Evolutionary conservation across 306 rosid genomes (phyloP).

Genomic region (Lotus japonicus): DNA sequence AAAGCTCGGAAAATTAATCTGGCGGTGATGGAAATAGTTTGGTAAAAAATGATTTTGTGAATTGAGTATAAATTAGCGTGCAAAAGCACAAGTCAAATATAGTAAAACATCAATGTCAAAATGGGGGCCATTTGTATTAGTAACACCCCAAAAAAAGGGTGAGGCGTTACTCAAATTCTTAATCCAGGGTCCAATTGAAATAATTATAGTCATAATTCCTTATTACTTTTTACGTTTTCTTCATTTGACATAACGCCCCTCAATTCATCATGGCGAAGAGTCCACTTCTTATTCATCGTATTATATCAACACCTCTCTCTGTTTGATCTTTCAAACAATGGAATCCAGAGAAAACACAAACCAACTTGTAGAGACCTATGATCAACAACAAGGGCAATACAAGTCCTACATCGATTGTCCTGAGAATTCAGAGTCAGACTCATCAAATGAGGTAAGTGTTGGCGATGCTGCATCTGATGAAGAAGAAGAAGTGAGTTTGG

Average conservation of each 20-base stretch:
- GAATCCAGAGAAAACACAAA: conserved; percentile 19
- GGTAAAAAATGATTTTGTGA: no score
- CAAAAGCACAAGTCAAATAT: conserved; percentile 7
- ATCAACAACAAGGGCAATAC: neutral
- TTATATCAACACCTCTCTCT: conserved; percentile 14
- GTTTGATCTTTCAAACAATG: conserved; percentile 11
- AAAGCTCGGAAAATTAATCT: no score
- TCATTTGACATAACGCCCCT: conserved; percentile 34
- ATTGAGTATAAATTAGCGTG: neutral
- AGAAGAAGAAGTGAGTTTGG: conserved; percentile 19
- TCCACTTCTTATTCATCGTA: neutral
- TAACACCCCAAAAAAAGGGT: neutral
- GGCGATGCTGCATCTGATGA: neutral
- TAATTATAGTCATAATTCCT: conserved; percentile 28
- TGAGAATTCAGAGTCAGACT: conserved; percentile 21
- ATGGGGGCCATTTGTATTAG: neutral
- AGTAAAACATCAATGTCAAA: conserved; percentile 12
- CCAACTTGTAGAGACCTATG: neutral
- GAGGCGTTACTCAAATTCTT: neutral
- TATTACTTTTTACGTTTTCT: conserved; percentile 36
- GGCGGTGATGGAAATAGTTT: no score
- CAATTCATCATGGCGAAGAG: conserved; percentile 22
- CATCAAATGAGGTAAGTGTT: conserved; percentile 15
- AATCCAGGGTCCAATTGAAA: conserved; percentile 22
- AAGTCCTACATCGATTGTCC: neutral